Evolutionary conservation across 1,284 basidiomycete genomes (phyloP).

Genomic region (Ceratobasidium sp.): DNA sequence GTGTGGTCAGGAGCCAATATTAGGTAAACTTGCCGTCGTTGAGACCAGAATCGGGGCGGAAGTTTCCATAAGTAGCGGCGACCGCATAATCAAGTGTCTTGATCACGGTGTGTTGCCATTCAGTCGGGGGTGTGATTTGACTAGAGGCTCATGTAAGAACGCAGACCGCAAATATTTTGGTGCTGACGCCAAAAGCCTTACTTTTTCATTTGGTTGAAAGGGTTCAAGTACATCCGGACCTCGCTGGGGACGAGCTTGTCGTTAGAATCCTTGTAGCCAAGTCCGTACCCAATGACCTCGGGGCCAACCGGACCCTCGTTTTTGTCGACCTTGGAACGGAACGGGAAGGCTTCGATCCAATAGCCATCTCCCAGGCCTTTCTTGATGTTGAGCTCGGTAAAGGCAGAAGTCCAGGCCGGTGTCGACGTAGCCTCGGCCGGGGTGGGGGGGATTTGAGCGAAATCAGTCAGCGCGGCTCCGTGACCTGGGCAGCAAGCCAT

Average conservation of each 20-base stretch:
- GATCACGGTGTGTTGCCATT: conserved; percentile 49
- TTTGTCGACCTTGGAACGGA: conserved; percentile 44
- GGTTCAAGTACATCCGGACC: conserved; percentile 52
- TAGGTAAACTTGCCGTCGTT: conserved; percentile 52
- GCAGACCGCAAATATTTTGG: not conserved
- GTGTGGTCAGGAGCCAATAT: not conserved
- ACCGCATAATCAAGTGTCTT: conserved; percentile 52
- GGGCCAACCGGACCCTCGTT: conserved; percentile 44
- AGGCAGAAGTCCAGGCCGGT: not conserved
- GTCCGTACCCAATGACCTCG: conserved; percentile 53
- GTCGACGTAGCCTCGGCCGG: conserved; percentile 15
- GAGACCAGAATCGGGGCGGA: conserved; percentile 51
- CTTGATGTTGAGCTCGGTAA: conserved; percentile 6
- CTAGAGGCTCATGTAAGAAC: not conserved
- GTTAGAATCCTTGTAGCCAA: conserved; percentile 50
- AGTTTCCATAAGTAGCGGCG: conserved; percentile 51
- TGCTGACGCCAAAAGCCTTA: conserved; percentile 28
- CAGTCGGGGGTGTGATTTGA: conserved; percentile 9
- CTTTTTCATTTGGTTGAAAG: conserved; percentile 46
- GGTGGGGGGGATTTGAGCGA: no score
- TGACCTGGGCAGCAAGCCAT: conserved; percentile 14
- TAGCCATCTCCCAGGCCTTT: conserved; percentile 50
- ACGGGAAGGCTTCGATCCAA: conserved; percentile 54
- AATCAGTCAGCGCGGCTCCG: no score
- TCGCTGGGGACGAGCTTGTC: conserved; percentile 18